phyloP scores from a whole-genome alignment of 2,329 filamentous ascomycete genomes.

The Xylaria sp. region DNA sequence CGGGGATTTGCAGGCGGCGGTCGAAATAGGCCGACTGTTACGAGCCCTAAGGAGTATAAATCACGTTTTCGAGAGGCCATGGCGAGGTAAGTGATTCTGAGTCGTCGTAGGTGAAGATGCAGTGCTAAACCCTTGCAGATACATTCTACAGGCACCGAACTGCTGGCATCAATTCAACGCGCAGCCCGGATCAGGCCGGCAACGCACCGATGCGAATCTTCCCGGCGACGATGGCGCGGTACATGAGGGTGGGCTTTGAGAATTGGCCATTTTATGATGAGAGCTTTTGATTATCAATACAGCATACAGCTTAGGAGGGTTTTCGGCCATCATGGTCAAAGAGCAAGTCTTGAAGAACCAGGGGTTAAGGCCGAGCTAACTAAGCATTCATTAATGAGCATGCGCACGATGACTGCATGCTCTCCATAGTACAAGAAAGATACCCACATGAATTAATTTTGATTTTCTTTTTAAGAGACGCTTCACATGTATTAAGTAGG shows the following conservation, averaged over 20 bases:
- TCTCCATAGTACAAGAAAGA: conserved; percentile 26
- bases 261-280: not conserved
- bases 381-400: conserved; percentile 10
- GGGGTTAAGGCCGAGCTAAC: not conserved
- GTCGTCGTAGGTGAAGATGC: conserved; percentile 14
- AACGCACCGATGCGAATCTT: conserved; percentile 39
- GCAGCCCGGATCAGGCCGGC: conserved; percentile 42
- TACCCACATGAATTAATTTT: conserved; percentile 30
- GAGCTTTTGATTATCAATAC: not conserved
- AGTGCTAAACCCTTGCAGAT: conserved; percentile 54
- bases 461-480: too few relatives aligned
- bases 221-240: conserved; percentile 40
- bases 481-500: too few relatives aligned
- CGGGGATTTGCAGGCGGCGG: conserved; percentile 82
- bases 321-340: not conserved
- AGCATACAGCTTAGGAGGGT: not conserved
- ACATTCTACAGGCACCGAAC: conserved; percentile 78
- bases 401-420: conserved; percentile 13
- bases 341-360: not conserved
- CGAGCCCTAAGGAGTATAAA: conserved; percentile 97
- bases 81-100: conserved; percentile 71
- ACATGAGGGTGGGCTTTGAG: conserved; percentile 11
- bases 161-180: conserved; percentile 76
- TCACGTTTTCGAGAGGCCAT: conserved; percentile 95
- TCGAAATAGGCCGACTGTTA: conserved; percentile 90